Conservation (phyloP, 495 filamentous ascomycete genomes). For the Penicillium subrubescens region DNA sequence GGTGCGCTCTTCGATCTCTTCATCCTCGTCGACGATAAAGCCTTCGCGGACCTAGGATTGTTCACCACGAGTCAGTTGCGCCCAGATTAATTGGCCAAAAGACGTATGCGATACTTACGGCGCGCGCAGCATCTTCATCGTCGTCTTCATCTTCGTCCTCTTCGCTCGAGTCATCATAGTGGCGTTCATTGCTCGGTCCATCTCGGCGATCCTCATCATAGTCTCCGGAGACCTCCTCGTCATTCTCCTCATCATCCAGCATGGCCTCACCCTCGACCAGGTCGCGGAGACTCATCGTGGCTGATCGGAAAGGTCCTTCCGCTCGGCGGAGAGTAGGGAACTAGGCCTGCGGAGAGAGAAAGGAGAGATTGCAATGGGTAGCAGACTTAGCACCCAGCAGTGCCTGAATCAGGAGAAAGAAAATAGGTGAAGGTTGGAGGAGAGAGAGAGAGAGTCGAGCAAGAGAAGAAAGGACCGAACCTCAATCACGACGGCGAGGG, state of each 20-base stretch:
- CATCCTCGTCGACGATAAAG: slow-evolving; percentile 94
- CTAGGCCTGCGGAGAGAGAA: background rate
- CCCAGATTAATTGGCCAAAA: background rate
- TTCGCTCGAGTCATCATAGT: slow-evolving; percentile 82
- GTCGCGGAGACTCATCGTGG: slow-evolving; percentile 73
- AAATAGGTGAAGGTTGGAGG: slow-evolving; percentile 4
- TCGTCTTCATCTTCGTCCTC: slow-evolving; percentile 98
- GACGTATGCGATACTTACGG: slow-evolving; percentile 35
- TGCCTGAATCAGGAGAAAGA: slow-evolving; percentile 16
- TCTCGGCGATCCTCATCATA: slow-evolving; percentile 61
- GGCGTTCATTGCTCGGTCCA: slow-evolving; percentile 44
- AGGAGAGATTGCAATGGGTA: slow-evolving; percentile 2
- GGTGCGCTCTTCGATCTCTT: slow-evolving; percentile 70
- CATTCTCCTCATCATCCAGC: slow-evolving; percentile 86
- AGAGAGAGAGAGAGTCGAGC: slow-evolving; percentile 9
- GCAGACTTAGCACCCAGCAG: slow-evolving; percentile 18
- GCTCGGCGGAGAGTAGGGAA: slow-evolving; percentile 14
- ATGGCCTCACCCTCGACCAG: slow-evolving; percentile 83
- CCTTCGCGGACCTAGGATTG: slow-evolving; percentile 75
- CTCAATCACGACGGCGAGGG: slow-evolving; percentile 23
- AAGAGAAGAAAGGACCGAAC: slow-evolving; percentile 15
- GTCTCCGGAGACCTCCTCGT: slow-evolving; percentile 84
- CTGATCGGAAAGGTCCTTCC: slow-evolving; percentile 28
- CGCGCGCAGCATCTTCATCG: slow-evolving; percentile 72
- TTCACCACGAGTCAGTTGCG: background rate